Percentiles rank a stretch among this genome's conserved stretches.
phyloP scores from a whole-genome alignment of 305 asterid genomes.

The Solanum hybrid region DNA sequence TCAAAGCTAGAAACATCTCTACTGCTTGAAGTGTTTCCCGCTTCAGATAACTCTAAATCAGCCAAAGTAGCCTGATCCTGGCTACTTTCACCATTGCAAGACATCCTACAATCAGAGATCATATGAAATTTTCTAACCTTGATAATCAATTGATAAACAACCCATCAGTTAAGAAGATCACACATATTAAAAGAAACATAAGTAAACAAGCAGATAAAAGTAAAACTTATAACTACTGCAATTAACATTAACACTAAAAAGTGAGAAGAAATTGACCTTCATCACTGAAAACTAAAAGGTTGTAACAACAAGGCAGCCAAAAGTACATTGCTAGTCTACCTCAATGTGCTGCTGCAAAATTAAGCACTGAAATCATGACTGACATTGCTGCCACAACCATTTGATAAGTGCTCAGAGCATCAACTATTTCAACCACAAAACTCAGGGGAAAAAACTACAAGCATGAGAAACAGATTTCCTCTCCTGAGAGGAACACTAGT shows the following conservation, averaged over 20 bases:
- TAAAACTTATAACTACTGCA: not conserved
- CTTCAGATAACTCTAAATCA: constrained; percentile 28
- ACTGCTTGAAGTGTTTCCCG: constrained; percentile 17
- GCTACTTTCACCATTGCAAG: constrained; percentile 2
- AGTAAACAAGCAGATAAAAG: not conserved
- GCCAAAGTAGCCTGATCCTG: constrained; percentile 20
- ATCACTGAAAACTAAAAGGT: not conserved
- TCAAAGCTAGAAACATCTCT: constrained; percentile 17
- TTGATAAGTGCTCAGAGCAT: not conserved
- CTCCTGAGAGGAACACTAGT: not conserved
- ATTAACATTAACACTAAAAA: not conserved
- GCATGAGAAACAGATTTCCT: not conserved
- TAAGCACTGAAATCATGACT: not conserved
- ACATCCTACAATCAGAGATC: not conserved
- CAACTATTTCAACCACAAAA: constrained; percentile 1
- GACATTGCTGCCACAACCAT: not conserved
- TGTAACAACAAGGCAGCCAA: not conserved
- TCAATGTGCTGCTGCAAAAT: not conserved
- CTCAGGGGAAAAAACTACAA: not conserved
- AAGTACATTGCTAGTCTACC: not conserved
- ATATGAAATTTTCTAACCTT: not conserved
- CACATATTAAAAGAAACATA: not conserved
- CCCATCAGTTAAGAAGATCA: not conserved
- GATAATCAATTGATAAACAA: not conserved
- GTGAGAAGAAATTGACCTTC: not conserved